Evolutionary conservation across 2,329 filamentous ascomycete genomes (phyloP), one percentile per base, ranked within the genome.

Genomic region (Aureobasidium sp.): DNA sequence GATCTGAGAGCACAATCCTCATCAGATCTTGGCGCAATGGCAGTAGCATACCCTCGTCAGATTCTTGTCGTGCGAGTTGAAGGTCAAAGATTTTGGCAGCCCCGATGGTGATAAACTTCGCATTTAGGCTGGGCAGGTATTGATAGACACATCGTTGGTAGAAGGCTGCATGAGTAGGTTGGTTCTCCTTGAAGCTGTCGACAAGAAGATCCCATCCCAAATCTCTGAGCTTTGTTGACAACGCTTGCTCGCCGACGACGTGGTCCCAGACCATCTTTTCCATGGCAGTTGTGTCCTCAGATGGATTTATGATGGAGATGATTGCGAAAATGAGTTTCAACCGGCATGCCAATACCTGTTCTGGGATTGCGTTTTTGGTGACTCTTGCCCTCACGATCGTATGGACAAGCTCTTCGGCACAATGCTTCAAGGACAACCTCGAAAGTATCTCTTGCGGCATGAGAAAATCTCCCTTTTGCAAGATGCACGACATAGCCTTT

Each of bases 161-260:
- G 39, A 76, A 74, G 4, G 34, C 16, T 17, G 41, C 37, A 17
- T 56, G 50, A 6, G 35, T 42, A 0, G 19, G 25, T 11, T 39
- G 6, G 1, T 63, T 56, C 40, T 70, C 70, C 57, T 68, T 72
- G 25, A 74, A 67, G 19, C 76, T 69, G 16, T 61, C 59, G 64
- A 80, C 77, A 48, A 91, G 68, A 54, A 84, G 78, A 22, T 78
- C 71, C 90, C 90, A 95, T 0, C 83, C 85, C 12, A 75, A 71
- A 55, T 80, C 77, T 52, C 86, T 77, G 56, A 87, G 82, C 7
- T 79, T 75, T 3, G 75, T 70, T 21, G 78, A 80, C 3, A 81
- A 70, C 3, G 83, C 80, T 34, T 75, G 70, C 4, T 77, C 73
- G 11, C 88, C 86, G 42, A 95, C 81, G 22, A 93, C 74, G 34